Evolutionary conservation across 169 alveolate genomes (phyloP).

Genomic region (Plasmodium malariae): DNA sequence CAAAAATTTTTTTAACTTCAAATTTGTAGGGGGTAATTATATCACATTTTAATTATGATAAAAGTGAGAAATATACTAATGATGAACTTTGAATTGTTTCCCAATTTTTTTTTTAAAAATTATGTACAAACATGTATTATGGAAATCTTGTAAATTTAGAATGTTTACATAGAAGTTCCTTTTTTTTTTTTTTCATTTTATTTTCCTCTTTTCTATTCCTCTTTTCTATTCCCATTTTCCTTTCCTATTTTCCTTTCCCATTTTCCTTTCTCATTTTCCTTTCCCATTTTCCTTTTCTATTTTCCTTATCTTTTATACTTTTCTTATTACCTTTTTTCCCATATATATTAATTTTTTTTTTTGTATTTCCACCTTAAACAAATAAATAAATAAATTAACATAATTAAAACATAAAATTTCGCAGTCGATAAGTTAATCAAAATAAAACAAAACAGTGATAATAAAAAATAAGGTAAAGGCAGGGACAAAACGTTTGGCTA

Average conservation of each 20-base stretch:
- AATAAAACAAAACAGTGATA: background rate
- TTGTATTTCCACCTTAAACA: conserved; percentile 1
- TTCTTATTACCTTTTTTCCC: too few relatives aligned
- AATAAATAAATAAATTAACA: background rate
- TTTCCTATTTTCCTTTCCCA: too few relatives aligned
- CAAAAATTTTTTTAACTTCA: background rate
- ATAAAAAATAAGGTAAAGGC: background rate
- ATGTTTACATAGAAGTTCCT: background rate
- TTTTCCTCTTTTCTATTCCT: background rate
- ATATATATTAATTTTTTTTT: background rate
- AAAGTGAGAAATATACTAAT: background rate
- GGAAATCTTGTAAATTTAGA: background rate
- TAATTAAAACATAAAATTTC: background rate
- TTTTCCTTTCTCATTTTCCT: too few relatives aligned
- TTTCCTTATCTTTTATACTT: too few relatives aligned
- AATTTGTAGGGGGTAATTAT: conserved; percentile 49
- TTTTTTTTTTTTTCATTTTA: background rate
- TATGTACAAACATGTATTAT: background rate
- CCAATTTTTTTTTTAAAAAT: conserved; percentile 3
- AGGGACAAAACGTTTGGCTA: background rate
- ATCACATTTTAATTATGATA: conserved; percentile 6
- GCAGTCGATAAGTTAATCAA: background rate
- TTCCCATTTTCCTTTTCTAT: too few relatives aligned
- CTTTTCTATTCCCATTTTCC: background rate
- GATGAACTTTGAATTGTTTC: conserved; percentile 32